Evolutionary conservation across 148 eudicot species (phyloP).

Genomic region (Dianthus caryophyllus): DNA sequence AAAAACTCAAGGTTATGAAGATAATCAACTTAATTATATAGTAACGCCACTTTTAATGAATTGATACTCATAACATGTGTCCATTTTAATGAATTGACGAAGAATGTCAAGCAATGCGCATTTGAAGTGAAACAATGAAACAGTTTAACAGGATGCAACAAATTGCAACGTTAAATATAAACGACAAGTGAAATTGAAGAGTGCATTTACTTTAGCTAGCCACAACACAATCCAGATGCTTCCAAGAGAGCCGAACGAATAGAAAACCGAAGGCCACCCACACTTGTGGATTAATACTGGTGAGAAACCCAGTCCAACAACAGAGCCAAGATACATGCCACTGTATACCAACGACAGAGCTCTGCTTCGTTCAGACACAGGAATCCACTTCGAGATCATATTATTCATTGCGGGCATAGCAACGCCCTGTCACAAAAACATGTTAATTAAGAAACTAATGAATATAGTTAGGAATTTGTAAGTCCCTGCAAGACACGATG

Average conservation of each 20-base stretch:
- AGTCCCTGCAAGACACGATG: neutral
- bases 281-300: slow-evolving; percentile 78
- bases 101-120: too few species aligned
- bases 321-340: slow-evolving; percentile 99
- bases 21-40: neutral
- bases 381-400: slow-evolving; percentile 90
- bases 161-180: neutral
- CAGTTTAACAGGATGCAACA: neutral
- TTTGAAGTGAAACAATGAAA: too few species aligned
- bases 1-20: neutral
- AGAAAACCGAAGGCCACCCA: slow-evolving; percentile 96
- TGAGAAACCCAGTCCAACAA: slow-evolving; percentile 83
- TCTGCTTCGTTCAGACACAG: slow-evolving; percentile 97
- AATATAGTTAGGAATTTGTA: neutral
- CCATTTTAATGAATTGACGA: too few species aligned
- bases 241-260: slow-evolving; percentile 92
- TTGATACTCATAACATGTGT: too few species aligned
- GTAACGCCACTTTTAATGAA: too few species aligned
- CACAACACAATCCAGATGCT: slow-evolving; percentile 87
- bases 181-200: neutral
- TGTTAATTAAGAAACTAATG: slow-evolving; percentile 4
- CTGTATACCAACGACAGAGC: slow-evolving; percentile 92
- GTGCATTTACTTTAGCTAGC: slow-evolving; percentile 62
- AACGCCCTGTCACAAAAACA: slow-evolving; percentile 65
- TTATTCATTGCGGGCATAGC: slow-evolving; percentile 99